Evolutionary conservation across 176 grass and related monocot genomes (phyloP).

Genomic region (Carex kokanica): DNA sequence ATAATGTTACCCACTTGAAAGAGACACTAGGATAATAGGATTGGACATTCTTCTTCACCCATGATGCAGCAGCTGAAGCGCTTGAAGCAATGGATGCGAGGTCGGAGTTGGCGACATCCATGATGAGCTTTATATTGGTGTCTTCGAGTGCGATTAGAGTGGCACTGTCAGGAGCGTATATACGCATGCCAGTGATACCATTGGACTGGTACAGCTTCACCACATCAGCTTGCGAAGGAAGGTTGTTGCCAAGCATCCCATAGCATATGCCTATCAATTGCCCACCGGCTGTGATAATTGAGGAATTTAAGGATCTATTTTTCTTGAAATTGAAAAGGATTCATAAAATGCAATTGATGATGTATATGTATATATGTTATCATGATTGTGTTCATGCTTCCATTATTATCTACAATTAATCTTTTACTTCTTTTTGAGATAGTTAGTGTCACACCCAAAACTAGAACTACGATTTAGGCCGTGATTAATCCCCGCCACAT

Average conservation of each 20-base stretch:
- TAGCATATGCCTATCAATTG: conserved; percentile 71
- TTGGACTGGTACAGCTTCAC: conserved; percentile 58
- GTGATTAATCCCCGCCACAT: too few relatives aligned
- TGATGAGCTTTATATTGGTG: conserved; percentile 40
- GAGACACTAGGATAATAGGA: conserved; percentile 40
- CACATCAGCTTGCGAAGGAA: conserved; percentile 37
- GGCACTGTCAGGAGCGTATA: conserved; percentile 40
- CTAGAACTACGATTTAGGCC: too few relatives aligned
- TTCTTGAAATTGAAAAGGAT: too few relatives aligned
- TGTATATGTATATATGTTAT: too few relatives aligned
- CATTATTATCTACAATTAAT: too few relatives aligned
- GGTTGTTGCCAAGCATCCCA: conserved; percentile 48
- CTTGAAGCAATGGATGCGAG: neutral
- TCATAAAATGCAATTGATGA: too few relatives aligned
- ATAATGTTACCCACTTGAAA: conserved; percentile 2
- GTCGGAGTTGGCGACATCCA: conserved; percentile 13
- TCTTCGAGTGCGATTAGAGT: conserved; percentile 34
- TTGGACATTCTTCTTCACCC: conserved; percentile 47
- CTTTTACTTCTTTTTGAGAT: too few relatives aligned
- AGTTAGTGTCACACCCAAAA: neutral
- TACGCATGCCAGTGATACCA: conserved; percentile 49
- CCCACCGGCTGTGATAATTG: neutral
- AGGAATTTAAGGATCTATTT: too few relatives aligned
- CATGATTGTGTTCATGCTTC: too few relatives aligned
- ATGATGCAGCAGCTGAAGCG: conserved; percentile 15